Evolutionary conservation across 2,329 filamentous ascomycete genomes (phyloP).

Genomic region (Zopfia rhizophila): DNA sequence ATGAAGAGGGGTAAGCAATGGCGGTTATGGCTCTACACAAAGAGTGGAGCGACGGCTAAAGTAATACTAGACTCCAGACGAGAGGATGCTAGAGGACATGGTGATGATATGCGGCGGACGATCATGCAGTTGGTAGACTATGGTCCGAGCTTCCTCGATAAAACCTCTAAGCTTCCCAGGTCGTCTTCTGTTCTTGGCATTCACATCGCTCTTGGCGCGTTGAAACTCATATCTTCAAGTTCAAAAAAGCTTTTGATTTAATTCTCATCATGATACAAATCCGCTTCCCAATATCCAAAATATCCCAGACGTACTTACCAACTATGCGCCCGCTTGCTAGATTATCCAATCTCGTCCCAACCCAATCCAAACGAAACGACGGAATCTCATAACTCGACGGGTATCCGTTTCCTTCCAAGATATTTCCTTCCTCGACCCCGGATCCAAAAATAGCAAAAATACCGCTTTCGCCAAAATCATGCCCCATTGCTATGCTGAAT

Average conservation of each 20-base stretch:
- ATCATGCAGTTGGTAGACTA: conserved; percentile 17
- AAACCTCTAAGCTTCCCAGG: too few relatives aligned
- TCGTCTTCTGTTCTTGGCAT: too few relatives aligned
- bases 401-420: conserved; percentile 37
- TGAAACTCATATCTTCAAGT: too few relatives aligned
- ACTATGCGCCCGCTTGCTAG: too few relatives aligned
- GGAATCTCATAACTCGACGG: conserved; percentile 36
- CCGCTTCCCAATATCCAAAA: too few relatives aligned
- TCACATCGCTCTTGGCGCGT: too few relatives aligned
- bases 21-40: too few relatives aligned
- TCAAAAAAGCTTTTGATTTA: too few relatives aligned
- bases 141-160: conserved; percentile 38
- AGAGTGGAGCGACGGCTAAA: conserved; percentile 17
- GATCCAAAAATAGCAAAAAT: not conserved
- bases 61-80: conserved; percentile 22
- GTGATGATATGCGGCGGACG: conserved; percentile 31
- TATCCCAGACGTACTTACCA: too few relatives aligned
- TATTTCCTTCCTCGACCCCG: conserved; percentile 17
- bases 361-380: conserved; percentile 11
- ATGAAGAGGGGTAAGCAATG: not conserved
- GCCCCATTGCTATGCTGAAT: conserved; percentile 38
- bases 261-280: too few relatives aligned
- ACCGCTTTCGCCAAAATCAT: not conserved
- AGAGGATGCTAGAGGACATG: conserved; percentile 34
- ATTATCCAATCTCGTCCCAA: too few relatives aligned